A percentile compares a stretch with the other conserved stretches of the same genome.
These are phyloP conservation scores for Fusarium torreyae DNA, from an alignment of 2,329 filamentous ascomycete genomes.

Conservation along the genomic window DNA sequence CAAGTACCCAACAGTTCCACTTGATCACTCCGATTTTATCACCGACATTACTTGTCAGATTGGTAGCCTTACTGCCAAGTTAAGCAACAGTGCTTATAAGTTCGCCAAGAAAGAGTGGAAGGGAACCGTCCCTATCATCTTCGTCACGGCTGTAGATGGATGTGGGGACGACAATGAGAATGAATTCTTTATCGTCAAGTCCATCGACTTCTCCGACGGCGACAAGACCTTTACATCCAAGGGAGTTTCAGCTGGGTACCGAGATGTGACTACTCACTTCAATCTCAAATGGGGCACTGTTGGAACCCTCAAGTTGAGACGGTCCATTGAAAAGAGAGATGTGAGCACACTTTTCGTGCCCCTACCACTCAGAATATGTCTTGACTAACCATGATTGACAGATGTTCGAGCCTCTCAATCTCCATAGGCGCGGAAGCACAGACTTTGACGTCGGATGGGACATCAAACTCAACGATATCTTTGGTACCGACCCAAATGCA, in stretches of 20 bases:
- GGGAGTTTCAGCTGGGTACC: background rate
- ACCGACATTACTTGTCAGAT: constrained; percentile 2
- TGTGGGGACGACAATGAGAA: constrained; percentile 15
- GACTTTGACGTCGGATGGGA: background rate
- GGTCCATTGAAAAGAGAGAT: constrained; percentile 13
- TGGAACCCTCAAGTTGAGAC: constrained; percentile 1
- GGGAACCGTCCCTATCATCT: constrained; percentile 1
- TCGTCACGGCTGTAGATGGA: constrained; percentile 17
- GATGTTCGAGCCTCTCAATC: constrained; percentile 6
- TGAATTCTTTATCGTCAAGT: constrained; percentile 8
- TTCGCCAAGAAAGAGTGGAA: constrained; percentile 23
- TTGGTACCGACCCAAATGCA: too few relatives aligned
- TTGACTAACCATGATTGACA: background rate
- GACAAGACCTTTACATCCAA: constrained; percentile 8
- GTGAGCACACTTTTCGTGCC: background rate
- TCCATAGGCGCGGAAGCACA: background rate
- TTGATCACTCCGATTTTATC: constrained; percentile 19
- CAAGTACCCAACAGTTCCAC: constrained; percentile 8
- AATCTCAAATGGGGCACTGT: constrained; percentile 13
- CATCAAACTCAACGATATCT: background rate
- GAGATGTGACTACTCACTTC: background rate
- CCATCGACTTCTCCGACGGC: constrained; percentile 7
- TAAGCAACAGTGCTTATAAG: constrained; percentile 6
- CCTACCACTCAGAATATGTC: too few relatives aligned
- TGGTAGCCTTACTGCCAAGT: constrained; percentile 7